Evolutionary conservation across 495 filamentous ascomycete species (phyloP).

Genomic region (Penicillium maclennaniae): DNA sequence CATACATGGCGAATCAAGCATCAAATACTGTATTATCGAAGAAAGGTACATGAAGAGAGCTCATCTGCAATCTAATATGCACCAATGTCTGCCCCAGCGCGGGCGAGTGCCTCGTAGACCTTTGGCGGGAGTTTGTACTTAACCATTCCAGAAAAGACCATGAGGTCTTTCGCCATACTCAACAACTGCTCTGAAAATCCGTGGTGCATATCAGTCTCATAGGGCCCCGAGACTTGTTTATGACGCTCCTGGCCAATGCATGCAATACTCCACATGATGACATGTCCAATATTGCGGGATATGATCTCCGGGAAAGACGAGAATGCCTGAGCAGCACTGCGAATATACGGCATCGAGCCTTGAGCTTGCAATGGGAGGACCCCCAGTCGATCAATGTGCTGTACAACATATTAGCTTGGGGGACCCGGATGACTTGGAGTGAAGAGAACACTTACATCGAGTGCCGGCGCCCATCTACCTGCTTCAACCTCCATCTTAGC

Average conservation of each 20-base stretch:
- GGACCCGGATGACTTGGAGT: background rate
- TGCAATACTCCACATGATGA: constrained; percentile 88
- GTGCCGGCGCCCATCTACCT: constrained; percentile 67
- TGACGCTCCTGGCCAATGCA: constrained; percentile 75
- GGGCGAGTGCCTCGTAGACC: constrained; percentile 77
- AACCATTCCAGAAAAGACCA: constrained; percentile 91
- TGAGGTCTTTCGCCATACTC: constrained; percentile 77
- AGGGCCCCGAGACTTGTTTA: constrained; percentile 58
- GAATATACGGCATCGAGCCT: constrained; percentile 69
- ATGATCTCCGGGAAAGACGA: constrained; percentile 68
- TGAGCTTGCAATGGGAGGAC: constrained; percentile 72
- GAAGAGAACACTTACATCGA: constrained; percentile 65
- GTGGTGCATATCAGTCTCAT: constrained; percentile 68
- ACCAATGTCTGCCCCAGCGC: constrained; percentile 67
- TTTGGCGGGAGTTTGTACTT: constrained; percentile 75
- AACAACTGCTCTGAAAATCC: constrained; percentile 66
- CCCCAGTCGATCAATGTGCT: constrained; percentile 69
- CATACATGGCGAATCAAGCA: background rate
- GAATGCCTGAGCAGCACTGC: constrained; percentile 71
- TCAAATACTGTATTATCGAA: background rate
- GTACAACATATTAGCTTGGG: constrained; percentile 3
- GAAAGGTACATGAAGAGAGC: background rate
- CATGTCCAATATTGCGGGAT: constrained; percentile 78
- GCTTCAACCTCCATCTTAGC: constrained; percentile 68
- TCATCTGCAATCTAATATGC: constrained; percentile 37